Evolutionary conservation across 495 filamentous ascomycete species (phyloP).

Genomic region (Pseudomonodictys pantanalensis): DNA sequence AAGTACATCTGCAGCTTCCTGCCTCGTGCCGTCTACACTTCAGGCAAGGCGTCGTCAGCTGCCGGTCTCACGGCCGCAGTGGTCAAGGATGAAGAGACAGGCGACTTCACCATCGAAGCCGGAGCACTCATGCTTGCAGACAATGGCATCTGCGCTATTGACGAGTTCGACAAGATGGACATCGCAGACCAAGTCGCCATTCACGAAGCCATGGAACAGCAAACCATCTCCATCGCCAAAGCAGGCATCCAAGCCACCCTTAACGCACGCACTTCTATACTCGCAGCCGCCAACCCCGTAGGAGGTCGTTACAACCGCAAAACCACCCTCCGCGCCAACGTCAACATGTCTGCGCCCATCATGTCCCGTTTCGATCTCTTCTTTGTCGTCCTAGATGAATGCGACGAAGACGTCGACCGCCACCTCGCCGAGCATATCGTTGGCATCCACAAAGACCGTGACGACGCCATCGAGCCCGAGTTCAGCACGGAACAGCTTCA

Average conservation of each 20-base stretch:
- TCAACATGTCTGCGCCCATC: conserved; percentile 98
- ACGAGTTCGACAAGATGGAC: conserved; percentile 99
- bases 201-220: conserved; percentile 99
- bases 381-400: conserved; percentile 97
- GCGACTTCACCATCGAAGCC: conserved; percentile 97
- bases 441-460: conserved; percentile 84
- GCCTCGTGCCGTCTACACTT: conserved; percentile 95
- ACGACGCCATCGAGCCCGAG: conserved; percentile 85
- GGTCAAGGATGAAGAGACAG: conserved; percentile 96
- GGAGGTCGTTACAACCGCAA: conserved; percentile 96
- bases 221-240: conserved; percentile 99
- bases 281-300: conserved; percentile 94
- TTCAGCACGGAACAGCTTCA: conserved; percentile 96
- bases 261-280: conserved; percentile 90
- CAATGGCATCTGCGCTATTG: conserved; percentile 96
- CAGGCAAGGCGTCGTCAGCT: conserved; percentile 94
- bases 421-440: conserved; percentile 94
- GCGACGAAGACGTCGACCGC: conserved; percentile 85
- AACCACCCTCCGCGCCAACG: conserved; percentile 84
- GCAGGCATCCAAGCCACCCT: conserved; percentile 98
- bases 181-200: conserved; percentile 96
- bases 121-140: conserved; percentile 97
- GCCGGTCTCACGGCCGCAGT: conserved; percentile 97
- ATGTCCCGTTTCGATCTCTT: conserved; percentile 99
- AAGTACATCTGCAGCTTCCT: conserved; percentile 97